Conservation (phyloP, 352 stramenopile genomes). For the Phytophthora boehmeriae region DNA sequence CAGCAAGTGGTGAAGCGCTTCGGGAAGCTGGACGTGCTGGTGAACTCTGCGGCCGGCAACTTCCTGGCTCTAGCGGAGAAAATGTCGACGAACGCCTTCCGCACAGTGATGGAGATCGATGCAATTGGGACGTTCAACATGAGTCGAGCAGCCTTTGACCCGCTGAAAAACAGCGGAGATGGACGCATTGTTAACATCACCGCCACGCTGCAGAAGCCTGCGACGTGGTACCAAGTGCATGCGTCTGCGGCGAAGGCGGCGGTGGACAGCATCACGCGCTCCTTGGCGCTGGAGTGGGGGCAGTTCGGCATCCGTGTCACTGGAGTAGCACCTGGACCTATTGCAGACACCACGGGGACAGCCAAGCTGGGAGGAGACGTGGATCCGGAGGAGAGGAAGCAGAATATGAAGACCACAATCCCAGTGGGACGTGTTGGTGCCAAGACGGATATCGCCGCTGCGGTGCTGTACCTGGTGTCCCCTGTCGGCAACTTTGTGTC, state of each 20-base stretch:
- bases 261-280: constrained; percentile 94
- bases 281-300: constrained; percentile 96
- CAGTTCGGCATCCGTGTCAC: constrained; percentile 93
- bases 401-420: constrained; percentile 54
- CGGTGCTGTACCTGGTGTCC: constrained; percentile 86
- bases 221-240: constrained; percentile 95
- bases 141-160: constrained; percentile 86
- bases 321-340: constrained; percentile 95
- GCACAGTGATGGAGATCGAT: constrained; percentile 97
- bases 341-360: constrained; percentile 94
- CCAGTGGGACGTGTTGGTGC: constrained; percentile 79
- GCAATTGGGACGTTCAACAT: constrained; percentile 97
- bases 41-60: constrained; percentile 95
- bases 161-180: constrained; percentile 71
- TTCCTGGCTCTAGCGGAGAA: constrained; percentile 90
- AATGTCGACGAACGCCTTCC: constrained; percentile 94
- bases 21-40: constrained; percentile 91
- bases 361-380: constrained; percentile 89
- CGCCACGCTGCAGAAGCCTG: constrained; percentile 91
- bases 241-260: constrained; percentile 95
- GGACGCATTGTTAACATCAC: constrained; percentile 96
- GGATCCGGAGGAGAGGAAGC: constrained; percentile 41
- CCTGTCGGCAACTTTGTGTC: constrained; percentile 80
- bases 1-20: constrained; percentile 76
- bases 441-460: constrained; percentile 84